Conservation (phyloP, 2,329 filamentous ascomycete genomes). For the Aspergillus piperis region DNA sequence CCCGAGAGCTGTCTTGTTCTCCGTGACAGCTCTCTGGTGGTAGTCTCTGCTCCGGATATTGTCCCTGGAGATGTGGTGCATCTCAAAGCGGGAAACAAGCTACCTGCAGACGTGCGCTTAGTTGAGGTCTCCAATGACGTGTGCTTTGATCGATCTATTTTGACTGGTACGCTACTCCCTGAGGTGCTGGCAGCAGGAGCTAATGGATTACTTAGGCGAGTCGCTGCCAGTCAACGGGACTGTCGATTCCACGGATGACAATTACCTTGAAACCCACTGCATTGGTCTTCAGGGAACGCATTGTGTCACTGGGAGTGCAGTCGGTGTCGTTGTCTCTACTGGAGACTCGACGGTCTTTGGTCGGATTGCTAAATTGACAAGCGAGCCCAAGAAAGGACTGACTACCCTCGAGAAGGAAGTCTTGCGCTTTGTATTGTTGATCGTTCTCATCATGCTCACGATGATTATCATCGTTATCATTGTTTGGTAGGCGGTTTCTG, state of each 20-base stretch:
- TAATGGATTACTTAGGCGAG: slow-evolving; percentile 59
- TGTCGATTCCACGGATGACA: slow-evolving; percentile 67
- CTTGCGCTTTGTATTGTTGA: slow-evolving; percentile 69
- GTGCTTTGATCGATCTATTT: slow-evolving; percentile 71
- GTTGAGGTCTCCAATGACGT: slow-evolving; percentile 68
- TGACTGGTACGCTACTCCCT: slow-evolving; percentile 57
- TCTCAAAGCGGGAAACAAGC: slow-evolving; percentile 70
- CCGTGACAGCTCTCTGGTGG: slow-evolving; percentile 57
- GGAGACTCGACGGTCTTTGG: slow-evolving; percentile 75
- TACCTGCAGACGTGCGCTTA: slow-evolving; percentile 73
- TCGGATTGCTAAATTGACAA: slow-evolving; percentile 71
- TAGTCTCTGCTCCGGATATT: slow-evolving; percentile 59
- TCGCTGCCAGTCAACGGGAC: slow-evolving; percentile 65
- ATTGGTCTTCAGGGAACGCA: slow-evolving; percentile 80
- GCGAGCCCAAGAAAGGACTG: slow-evolving; percentile 65
- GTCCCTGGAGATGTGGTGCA: slow-evolving; percentile 71
- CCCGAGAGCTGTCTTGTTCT: slow-evolving; percentile 69
- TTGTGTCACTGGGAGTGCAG: slow-evolving; percentile 67
- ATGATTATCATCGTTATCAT: slow-evolving; percentile 58
- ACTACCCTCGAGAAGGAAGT: slow-evolving; percentile 74
- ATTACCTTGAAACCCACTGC: slow-evolving; percentile 74
- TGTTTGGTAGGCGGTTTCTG: slow-evolving; percentile 56
- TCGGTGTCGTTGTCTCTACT: slow-evolving; percentile 69
- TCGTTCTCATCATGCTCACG: slow-evolving; percentile 66
- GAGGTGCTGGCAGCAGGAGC: neutral